Conservation (phyloP, 495 filamentous ascomycete genomes). For the Bombardia bombarda region DNA sequence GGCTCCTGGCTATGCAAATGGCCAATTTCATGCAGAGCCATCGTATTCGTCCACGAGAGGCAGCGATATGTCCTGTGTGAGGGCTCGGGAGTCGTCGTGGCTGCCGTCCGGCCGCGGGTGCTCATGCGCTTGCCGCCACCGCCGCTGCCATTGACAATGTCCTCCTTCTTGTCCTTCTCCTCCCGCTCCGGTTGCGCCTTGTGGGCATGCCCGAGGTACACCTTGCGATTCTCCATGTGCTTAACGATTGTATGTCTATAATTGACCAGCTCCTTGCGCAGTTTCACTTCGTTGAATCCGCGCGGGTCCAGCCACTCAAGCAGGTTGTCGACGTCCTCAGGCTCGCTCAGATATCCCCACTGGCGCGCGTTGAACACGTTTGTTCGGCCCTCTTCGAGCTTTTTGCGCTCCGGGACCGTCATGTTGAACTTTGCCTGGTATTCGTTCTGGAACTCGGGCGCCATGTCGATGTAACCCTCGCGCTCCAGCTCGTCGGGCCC, state of each 20-base stretch:
- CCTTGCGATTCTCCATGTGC: slow-evolving; percentile 71
- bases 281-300: slow-evolving; percentile 72
- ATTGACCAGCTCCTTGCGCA: slow-evolving; percentile 73
- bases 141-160: neutral
- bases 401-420: slow-evolving; percentile 78
- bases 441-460: slow-evolving; percentile 52
- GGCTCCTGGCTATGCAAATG: slow-evolving; percentile 77
- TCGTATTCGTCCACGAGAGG: slow-evolving; percentile 73
- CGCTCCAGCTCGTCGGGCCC: slow-evolving; percentile 87
- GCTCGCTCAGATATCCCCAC: slow-evolving; percentile 87
- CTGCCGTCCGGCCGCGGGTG: slow-evolving; percentile 60
- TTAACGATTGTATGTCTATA: slow-evolving; percentile 69
- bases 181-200: slow-evolving; percentile 50
- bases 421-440: slow-evolving; percentile 62
- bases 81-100: slow-evolving; percentile 45
- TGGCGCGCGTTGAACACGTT: slow-evolving; percentile 68
- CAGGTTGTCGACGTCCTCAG: slow-evolving; percentile 64
- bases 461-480: slow-evolving; percentile 68
- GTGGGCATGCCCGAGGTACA: slow-evolving; percentile 52
- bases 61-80: slow-evolving; percentile 51
- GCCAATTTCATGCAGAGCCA: slow-evolving; percentile 65
- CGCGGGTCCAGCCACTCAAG: slow-evolving; percentile 82
- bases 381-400: slow-evolving; percentile 75
- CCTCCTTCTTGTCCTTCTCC: slow-evolving; percentile 19
- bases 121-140: slow-evolving; percentile 54